A percentile compares a stretch with the other conserved stretches of the same genome.
Evolutionary conservation across 2,329 filamentous ascomycete genomes (phyloP).

Genomic region (Aspergillus sp.): DNA sequence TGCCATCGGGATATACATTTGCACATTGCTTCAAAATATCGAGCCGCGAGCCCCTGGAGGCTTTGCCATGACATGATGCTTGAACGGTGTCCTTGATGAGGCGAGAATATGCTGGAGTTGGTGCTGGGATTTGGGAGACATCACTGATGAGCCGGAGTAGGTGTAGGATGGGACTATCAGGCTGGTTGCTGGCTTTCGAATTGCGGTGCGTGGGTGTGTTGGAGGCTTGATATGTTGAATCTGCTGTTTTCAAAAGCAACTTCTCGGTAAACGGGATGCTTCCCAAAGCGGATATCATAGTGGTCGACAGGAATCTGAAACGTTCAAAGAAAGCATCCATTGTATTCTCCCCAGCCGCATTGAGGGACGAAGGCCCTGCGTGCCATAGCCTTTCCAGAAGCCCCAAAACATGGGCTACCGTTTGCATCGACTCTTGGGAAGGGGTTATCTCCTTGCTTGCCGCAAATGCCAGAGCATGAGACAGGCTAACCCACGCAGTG

Average conservation of each 20-base stretch:
- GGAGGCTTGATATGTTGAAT: conserved; percentile 53
- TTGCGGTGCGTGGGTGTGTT: conserved; percentile 38
- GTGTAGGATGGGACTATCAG: conserved; percentile 40
- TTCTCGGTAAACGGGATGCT: conserved; percentile 52
- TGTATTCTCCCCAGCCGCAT: conserved; percentile 26
- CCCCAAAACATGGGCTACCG: conserved; percentile 70
- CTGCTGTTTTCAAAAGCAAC: conserved; percentile 52
- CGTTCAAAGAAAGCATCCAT: conserved; percentile 47
- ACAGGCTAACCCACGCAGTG: conserved; percentile 62
- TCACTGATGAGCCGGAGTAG: conserved; percentile 37
- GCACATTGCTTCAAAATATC: conserved; percentile 41
- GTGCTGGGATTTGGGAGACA: conserved; percentile 16
- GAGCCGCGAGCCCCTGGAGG: conserved; percentile 37
- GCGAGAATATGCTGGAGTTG: conserved; percentile 26
- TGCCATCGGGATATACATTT: conserved; percentile 24
- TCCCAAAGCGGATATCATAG: conserved; percentile 53
- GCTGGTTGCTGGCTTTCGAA: conserved; percentile 24
- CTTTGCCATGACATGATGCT: conserved; percentile 33
- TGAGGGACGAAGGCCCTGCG: conserved; percentile 46
- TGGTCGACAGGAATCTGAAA: conserved; percentile 52
- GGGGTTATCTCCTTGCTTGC: conserved; percentile 86
- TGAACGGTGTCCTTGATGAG: conserved; percentile 33
- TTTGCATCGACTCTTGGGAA: conserved; percentile 76
- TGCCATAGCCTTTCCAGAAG: conserved; percentile 71
- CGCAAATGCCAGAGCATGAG: conserved; percentile 59